These are phyloP conservation scores for Coemansia sp. DNA, from an alignment of 192 early-diverging fungal genomes.

Conservation along the genomic window DNA sequence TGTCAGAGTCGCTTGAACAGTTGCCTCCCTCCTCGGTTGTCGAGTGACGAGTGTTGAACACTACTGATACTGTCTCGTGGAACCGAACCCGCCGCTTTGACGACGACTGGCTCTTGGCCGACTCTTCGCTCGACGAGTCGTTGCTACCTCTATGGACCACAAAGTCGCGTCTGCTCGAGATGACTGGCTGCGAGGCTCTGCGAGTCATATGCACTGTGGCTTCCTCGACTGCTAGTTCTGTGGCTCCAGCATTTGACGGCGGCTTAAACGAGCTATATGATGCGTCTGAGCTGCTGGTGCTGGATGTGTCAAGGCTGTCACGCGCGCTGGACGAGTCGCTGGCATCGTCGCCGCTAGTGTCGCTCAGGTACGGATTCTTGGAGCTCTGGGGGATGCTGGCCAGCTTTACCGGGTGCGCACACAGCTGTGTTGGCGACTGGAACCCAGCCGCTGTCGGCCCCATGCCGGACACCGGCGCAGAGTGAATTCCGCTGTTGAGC, in stretches of 20 bases:
- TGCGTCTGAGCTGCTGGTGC: slow-evolving; percentile 30
- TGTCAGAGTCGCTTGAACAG: slow-evolving; percentile 33
- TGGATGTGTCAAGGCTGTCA: slow-evolving; percentile 21
- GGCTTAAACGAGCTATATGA: slow-evolving; percentile 10
- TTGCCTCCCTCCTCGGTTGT: slow-evolving; percentile 19
- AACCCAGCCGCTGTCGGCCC: neutral
- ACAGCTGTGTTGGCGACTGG: slow-evolving; percentile 8
- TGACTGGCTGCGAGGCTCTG: slow-evolving; percentile 16
- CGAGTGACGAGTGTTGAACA: slow-evolving; percentile 37
- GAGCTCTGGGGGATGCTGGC: slow-evolving; percentile 20
- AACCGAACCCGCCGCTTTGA: slow-evolving; percentile 51
- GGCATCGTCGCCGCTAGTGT: slow-evolving; percentile 26
- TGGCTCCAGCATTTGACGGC: neutral
- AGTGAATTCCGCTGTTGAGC: neutral
- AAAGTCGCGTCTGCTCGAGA: neutral
- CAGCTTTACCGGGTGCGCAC: slow-evolving; percentile 46
- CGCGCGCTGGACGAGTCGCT: slow-evolving; percentile 7
- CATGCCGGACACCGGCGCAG: neutral
- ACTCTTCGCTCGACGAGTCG: slow-evolving; percentile 41
- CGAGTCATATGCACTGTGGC: neutral
- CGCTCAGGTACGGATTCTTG: slow-evolving; percentile 49
- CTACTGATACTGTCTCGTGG: slow-evolving; percentile 51
- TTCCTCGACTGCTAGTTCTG: neutral
- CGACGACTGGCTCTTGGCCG: slow-evolving; percentile 46
- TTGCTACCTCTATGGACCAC: slow-evolving; percentile 3